Base-by-base conservation (phyloP, 331 rosid genomes). In the Prunus yedoensis region DNA sequence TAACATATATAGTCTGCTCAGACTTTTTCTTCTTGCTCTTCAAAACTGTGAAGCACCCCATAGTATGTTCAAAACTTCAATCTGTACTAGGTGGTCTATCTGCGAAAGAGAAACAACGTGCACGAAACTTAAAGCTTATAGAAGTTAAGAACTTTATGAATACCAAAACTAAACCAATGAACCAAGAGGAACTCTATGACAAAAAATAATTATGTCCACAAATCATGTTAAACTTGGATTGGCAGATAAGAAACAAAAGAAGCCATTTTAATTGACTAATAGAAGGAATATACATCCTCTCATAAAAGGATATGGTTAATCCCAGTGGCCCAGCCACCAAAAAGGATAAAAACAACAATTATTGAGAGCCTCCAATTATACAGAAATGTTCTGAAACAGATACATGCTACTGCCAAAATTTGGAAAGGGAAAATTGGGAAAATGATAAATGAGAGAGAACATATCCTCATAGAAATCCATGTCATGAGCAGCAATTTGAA, bases 21-120 rank as follows among this genome's bases (percentile, higher is more conserved):
- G 82, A 74, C 82, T 75, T 88, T 82, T 93, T 93, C 92, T 93
- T 94, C 88, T 88, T 91, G 83, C 88, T 17, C 91, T 89, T 94
- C 82, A 88, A 87, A 52, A 82, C 98, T 50, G 93, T 83, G 87
- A 94, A 94, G 74, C 98, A 94, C 78, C 96, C 96, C 98, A 94
- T 91, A 74, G 67, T 89, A 68, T 9, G 21, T 70, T 68, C 75
- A 77, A 79, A 74, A 80, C 68, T 81, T 17, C 54, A 15, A 27
- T 46, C 56, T 45, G 80, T 54, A 70, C 60, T 41, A 68, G 20
- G 66, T 69, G 49, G 43, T 59, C 68, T 74, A 70, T 79, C 96
- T 94, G 90, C 79, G 74, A 68, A 28, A 51, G 41, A 52, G 72
- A 70, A 79, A 75, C n/a, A 53, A 50, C 64, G 68, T 35, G 62